Base-by-base conservation (phyloP, 768 basidiomycete species). In the Lentinula guzmanii region DNA sequence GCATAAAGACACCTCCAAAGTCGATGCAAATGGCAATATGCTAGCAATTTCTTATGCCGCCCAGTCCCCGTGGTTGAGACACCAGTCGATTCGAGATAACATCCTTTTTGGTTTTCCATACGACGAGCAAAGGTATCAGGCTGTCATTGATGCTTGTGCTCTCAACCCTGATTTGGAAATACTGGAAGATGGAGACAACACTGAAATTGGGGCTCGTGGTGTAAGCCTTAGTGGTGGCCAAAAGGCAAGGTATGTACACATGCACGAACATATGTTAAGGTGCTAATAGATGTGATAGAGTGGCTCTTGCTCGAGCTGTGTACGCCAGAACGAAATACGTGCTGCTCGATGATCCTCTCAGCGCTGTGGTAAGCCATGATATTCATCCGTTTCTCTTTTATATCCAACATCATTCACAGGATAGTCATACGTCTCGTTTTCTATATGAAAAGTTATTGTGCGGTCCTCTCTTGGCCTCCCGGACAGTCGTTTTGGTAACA, bases 71-170 rank as follows among this genome's bases (percentile, higher is more conserved):
- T 90, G 86, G 86, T 70, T 89, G 58, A 77, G 83, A 16, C 85
- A 89, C 66, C 84, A 86, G 51, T 87, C 89, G 0, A 90, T 93
- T 70, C 84, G 81, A 65, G 87, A 88, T 43, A 93, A 95, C 68
- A 91, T 95, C 68, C 72, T 91, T 9, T 93, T 93, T 69, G 90
- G 90, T 0, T 82, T 82, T 64, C 85, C 86, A 1, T 84, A 77
- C 63, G 88, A 90, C 57, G 84, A 90, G 63, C 84, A 86, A 63
- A 77, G 91, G 53, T 95, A 95, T 65, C 74, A 87, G 9, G 78
- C 76, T 0, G 91, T 93, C 31, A 70, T 95, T n/a, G 87, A 93
- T 56, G 89, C 85, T 13, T 98, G 95, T 68, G 94, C 93, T 1
- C 72, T 98, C 57, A 75, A 70, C 33, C 85, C 89, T 0, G 96